phyloP scores from a whole-genome alignment of 768 basidiomycete species.

The Zangia roseola region DNA sequence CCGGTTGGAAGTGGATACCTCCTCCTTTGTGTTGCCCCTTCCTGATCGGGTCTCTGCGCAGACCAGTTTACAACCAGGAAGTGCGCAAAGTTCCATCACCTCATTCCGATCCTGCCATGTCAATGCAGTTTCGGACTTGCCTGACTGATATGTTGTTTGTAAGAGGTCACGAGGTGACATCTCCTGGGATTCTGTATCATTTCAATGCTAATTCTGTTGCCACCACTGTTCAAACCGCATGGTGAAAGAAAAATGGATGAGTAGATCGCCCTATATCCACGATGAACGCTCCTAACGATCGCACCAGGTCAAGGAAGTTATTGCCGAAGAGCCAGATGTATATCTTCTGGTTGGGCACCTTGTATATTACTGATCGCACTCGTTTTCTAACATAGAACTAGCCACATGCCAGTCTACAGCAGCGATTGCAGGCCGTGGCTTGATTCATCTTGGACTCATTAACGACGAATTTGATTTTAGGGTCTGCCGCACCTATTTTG shows the following conservation, averaged over 20 bases:
- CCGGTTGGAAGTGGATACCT: constrained; percentile 43
- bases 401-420: constrained; percentile 78
- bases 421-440: constrained; percentile 54
- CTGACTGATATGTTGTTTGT: not conserved
- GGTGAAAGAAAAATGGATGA: constrained; percentile 77
- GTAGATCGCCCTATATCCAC: constrained; percentile 6
- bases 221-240: constrained; percentile 80
- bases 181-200: constrained; percentile 77
- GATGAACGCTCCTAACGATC: not conserved
- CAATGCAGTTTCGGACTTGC: not conserved
- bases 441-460: not conserved
- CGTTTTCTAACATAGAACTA: constrained; percentile 27
- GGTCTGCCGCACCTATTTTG: constrained; percentile 76
- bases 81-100: constrained; percentile 38
- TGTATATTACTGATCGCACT: not conserved
- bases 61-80: constrained; percentile 65
- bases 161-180: constrained; percentile 72
- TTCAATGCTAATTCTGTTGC: constrained; percentile 70
- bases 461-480: constrained; percentile 33
- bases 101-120: not conserved
- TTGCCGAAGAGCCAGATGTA: constrained; percentile 76
- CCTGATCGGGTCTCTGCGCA: constrained; percentile 35
- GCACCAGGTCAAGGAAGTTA: constrained; percentile 69
- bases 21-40: not conserved
- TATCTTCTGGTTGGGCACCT: constrained; percentile 71